phyloP scores from a whole-genome alignment of 495 filamentous ascomycete genomes.

The Neurospora sp. region DNA sequence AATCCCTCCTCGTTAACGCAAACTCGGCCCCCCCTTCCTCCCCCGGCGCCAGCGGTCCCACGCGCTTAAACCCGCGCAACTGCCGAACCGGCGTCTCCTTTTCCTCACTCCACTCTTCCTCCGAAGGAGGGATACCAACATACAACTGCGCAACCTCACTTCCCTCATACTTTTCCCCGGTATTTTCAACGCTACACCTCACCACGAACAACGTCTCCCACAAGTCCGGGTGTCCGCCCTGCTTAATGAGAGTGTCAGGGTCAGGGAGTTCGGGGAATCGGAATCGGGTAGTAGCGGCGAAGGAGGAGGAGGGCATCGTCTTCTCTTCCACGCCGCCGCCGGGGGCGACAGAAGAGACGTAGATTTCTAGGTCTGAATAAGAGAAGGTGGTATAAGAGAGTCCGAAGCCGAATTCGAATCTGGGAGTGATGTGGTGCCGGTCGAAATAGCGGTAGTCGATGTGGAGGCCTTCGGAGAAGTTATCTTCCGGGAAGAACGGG shows the following conservation, averaged over 20 bases:
- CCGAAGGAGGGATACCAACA: constrained; percentile 33
- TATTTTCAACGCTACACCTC: constrained; percentile 54
- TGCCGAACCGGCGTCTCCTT: constrained; percentile 33
- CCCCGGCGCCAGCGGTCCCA: constrained; percentile 29
- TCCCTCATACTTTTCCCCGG: constrained; percentile 45
- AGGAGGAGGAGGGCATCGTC: no score
- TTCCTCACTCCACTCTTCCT: constrained; percentile 1
- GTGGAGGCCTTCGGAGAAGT: constrained; percentile 61
- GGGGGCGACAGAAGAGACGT: neutral
- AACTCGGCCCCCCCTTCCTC: constrained; percentile 31
- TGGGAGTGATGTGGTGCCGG: constrained; percentile 48
- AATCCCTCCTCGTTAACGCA: constrained; percentile 43
- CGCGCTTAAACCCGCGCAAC: constrained; percentile 49
- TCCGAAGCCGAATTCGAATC: constrained; percentile 73
- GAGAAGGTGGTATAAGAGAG: constrained; percentile 60
- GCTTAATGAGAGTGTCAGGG: neutral
- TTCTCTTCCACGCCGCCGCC: no score
- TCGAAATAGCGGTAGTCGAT: constrained; percentile 78
- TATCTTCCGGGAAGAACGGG: constrained; percentile 33
- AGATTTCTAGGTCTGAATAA: neutral
- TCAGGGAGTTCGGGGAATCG: constrained; percentile 10
- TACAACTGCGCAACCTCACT: constrained; percentile 50
- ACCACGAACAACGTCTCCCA: constrained; percentile 52
- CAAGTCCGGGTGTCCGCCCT: constrained; percentile 65
- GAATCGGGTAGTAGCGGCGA: neutral